phyloP scores from a whole-genome alignment of 2,329 filamentous ascomycete species.

The Aspergillus novofumigatus region DNA sequence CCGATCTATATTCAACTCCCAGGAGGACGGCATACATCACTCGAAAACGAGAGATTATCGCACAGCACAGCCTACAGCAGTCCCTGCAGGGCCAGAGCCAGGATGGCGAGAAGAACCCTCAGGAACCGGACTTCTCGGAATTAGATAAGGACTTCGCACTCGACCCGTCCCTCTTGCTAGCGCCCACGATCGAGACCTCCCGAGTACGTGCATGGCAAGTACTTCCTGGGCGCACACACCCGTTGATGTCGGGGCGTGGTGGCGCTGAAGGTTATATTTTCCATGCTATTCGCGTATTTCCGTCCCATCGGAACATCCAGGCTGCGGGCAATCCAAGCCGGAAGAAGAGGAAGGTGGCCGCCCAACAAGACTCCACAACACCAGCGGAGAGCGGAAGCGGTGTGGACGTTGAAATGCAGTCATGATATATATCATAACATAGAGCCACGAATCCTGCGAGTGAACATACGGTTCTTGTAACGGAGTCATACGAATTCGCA shows the following conservation, averaged over 20 bases:
- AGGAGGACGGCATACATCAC: conserved; percentile 68
- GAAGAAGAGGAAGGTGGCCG: conserved; percentile 63
- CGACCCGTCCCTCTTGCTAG: conserved; percentile 79
- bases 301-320: conserved; percentile 72
- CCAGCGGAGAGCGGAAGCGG: conserved; percentile 17
- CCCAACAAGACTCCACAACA: conserved; percentile 16
- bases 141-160: conserved; percentile 70
- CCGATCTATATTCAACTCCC: conserved; percentile 79
- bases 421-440: conserved; percentile 7
- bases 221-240: conserved; percentile 84
- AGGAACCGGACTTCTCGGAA: conserved; percentile 17
- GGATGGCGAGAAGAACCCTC: conserved; percentile 26
- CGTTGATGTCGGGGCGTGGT: conserved; percentile 83
- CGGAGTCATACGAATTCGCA: not conserved
- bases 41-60: conserved; percentile 23
- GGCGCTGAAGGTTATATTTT: conserved; percentile 90
- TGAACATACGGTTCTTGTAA: not conserved
- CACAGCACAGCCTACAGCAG: not conserved
- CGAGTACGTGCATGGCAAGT: conserved; percentile 83
- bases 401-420: conserved; percentile 29
- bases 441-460: not conserved
- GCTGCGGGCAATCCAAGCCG: conserved; percentile 68
- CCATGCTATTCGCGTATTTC: conserved; percentile 74
- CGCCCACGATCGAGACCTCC: conserved; percentile 74
- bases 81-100: conserved; percentile 14